Evolutionary conservation across 371 early-diverging fungal genomes (phyloP), one percentile per base, ranked within the genome.

Genomic region (Rhizopus sp.): DNA sequence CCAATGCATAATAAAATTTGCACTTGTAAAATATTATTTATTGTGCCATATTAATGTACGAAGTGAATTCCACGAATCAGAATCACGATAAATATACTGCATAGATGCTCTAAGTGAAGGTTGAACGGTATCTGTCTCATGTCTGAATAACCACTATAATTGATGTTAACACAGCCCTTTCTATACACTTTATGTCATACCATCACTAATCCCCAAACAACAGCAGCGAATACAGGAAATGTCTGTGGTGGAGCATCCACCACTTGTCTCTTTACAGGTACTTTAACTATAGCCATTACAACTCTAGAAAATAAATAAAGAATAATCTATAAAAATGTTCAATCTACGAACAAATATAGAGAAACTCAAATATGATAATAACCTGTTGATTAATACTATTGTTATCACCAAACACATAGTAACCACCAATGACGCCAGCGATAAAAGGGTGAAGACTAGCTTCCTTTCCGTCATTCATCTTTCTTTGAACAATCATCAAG

Each of bases 161-260:
- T 38, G 29, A 32, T 10, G 12, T 46, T 15, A 35, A 41, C 3
- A 40, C 31, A 49, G 47, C 10, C 34, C 6, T 32, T 8, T 15
- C 23, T 23, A 31, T 39, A 50, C 10, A 29, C 34, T 10, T 16
- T n/a, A 13, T 45, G 52, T 2, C 7, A 53, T 66, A 66, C 66
- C 98, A 98, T 97, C 39, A 97, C 97, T 44, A 85, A 66, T 5
- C 97, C 98, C 98, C 98, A 98, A 34, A 89, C 85, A n/a, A 96
- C 65, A 23, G 97, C 93, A 23, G 97, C 94, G 74, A 96, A 96
- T 12, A 95, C 68, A 7, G 96, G 89, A 75, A 92, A 98, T 4
- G 93, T 81, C 54, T 90, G 81, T 34, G 85, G 72, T 30, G 94
- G 94, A 39, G 87, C 87, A 31, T 88, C 77, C 32, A 95, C 71